Evolutionary conservation across 202 grass and related monocot genomes (phyloP), one percentile per base, ranked within the genome.

Genomic region (Hordeum pubiflorum): DNA sequence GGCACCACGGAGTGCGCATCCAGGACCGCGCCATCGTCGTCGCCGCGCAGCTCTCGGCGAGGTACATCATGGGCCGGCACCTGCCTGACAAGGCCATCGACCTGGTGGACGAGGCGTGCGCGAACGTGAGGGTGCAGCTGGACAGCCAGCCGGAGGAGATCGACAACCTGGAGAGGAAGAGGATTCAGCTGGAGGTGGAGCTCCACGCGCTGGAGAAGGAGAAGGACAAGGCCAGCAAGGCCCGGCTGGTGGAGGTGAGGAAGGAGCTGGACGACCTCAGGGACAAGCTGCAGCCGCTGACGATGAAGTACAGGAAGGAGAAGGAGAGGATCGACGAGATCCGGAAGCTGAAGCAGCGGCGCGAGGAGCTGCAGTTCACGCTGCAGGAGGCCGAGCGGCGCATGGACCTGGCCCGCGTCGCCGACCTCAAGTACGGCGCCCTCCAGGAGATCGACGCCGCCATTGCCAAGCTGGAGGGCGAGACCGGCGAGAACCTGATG

Each of bases 81-180:
- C 79, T 94, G 20, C 92, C 92, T 4, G 89, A 95, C 34, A 95
- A 95, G 21, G 92, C 92, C 36, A 94, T 94, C 10, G 89, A 94
- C 18, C 50, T 94, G 76, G 92, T 94, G n/a, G 92, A 94, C 46
- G 92, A 94, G 82, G 92, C 92, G 52, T 94, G 89, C 69, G 89
- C 92, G 4, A 94, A 94, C 50, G 92, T 94, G 21, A 87, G 91
- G 81, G 92, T 94, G 68, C 95, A 95, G 64, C 88, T 98, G 54
- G 95, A 98, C 79, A 98, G 95, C 83, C 94, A 98, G 58, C 95
- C 95, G 17, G 92, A 98, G 74, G 95, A 98, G 79, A 98, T 98
- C 11, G 95, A 98, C 29, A 94, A 93, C 50, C 86, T 98, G 2
- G 95, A 95, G 58, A 88, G 95, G 75, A 98, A 98, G 80, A 84